Evolutionary conservation across 768 basidiomycete species (phyloP).

Genomic region (Cystofilobasidium macerans): DNA sequence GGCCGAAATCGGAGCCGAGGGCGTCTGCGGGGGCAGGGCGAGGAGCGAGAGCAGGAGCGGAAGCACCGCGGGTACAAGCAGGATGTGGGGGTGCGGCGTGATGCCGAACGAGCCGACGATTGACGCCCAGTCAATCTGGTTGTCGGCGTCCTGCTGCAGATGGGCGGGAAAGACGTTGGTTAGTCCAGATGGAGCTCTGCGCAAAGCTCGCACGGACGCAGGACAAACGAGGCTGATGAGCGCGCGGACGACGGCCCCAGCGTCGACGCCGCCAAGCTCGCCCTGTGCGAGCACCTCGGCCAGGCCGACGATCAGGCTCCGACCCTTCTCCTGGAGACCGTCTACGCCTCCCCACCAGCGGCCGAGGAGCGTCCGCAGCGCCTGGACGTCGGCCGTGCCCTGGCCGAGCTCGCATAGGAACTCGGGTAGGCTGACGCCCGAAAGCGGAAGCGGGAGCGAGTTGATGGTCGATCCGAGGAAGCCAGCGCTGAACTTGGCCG

Average conservation of each 20-base stretch:
- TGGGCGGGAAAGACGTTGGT: not conserved
- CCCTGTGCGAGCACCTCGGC: slow-evolving; percentile 52
- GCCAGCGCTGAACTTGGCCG: slow-evolving; percentile 20
- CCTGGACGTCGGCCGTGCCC: slow-evolving; percentile 35
- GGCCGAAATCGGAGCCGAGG: slow-evolving; percentile 35
- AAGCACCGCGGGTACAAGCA: slow-evolving; percentile 60
- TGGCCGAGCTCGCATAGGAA: slow-evolving; percentile 39
- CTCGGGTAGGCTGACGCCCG: slow-evolving; percentile 34
- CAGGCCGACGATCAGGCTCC: not conserved
- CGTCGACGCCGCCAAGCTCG: slow-evolving; percentile 60
- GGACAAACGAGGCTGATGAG: slow-evolving; percentile 60
- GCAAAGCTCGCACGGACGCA: not conserved
- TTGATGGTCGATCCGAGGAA: slow-evolving; percentile 32
- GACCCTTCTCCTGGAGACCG: slow-evolving; percentile 24
- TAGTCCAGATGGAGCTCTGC: not conserved
- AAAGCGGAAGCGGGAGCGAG: slow-evolving; percentile 32
- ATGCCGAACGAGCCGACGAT: slow-evolving; percentile 80
- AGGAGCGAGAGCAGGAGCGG: slow-evolving; percentile 82
- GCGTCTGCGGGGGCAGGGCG: slow-evolving; percentile 64
- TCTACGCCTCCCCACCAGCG: slow-evolving; percentile 36
- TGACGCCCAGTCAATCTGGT: slow-evolving; percentile 60
- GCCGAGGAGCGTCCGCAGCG: slow-evolving; percentile 34
- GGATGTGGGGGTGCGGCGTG: slow-evolving; percentile 69
- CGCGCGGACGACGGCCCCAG: slow-evolving; percentile 60
- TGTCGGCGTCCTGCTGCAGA: slow-evolving; percentile 16